phyloP scores from a whole-genome alignment of 202 grass and related monocot genomes.

The Panicum virgatum region DNA sequence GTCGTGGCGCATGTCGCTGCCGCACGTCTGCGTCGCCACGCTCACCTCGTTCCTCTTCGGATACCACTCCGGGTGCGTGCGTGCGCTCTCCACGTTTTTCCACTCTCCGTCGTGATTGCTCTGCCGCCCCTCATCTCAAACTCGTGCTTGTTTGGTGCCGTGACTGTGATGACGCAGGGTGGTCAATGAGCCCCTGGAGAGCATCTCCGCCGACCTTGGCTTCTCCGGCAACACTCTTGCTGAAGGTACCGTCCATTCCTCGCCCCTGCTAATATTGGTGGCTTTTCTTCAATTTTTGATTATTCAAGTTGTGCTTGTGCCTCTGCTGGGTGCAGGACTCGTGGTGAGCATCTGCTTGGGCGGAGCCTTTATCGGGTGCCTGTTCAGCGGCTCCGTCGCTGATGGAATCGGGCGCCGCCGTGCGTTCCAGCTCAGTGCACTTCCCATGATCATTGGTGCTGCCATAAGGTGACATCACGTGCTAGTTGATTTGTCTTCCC shows the following conservation, averaged over 20 bases:
- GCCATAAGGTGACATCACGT: constrained; percentile 66
- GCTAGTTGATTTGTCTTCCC: neutral
- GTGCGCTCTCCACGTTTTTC: neutral
- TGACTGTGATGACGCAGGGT: constrained; percentile 49
- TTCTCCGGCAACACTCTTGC: constrained; percentile 87
- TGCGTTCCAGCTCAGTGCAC: constrained; percentile 84
- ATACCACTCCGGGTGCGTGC: constrained; percentile 84
- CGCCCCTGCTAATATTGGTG: neutral
- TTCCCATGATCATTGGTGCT: constrained; percentile 91
- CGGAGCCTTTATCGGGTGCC: constrained; percentile 80
- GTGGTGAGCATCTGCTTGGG: constrained; percentile 98
- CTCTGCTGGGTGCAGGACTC: constrained; percentile 54
- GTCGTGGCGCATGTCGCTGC: constrained; percentile 81
- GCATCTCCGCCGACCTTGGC: constrained; percentile 87
- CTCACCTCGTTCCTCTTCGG: constrained; percentile 94
- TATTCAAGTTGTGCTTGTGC: neutral
- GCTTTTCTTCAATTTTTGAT: neutral
- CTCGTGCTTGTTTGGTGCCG: constrained; percentile 8
- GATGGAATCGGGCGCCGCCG: constrained; percentile 83
- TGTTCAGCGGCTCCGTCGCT: constrained; percentile 81
- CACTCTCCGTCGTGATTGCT: neutral
- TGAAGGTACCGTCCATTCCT: constrained; percentile 50
- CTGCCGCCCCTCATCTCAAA: neutral
- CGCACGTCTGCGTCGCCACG: constrained; percentile 91
- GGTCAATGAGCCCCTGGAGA: constrained; percentile 95